Conservation (phyloP, 371 early-diverging fungal genomes). For the Mucor saturninus region DNA sequence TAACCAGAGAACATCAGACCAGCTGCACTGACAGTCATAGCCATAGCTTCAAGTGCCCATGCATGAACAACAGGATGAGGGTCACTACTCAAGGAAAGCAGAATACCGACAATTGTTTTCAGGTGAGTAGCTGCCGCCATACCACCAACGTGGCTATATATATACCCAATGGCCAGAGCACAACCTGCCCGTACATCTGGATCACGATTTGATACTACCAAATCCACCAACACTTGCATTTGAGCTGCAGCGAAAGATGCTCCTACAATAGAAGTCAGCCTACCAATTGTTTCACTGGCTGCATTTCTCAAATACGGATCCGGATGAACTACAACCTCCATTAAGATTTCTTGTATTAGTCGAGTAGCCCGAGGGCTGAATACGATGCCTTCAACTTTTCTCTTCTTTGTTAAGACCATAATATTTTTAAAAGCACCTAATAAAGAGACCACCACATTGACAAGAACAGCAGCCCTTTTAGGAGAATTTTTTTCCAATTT, state of each 20-base stretch:
- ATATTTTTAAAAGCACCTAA: conserved; percentile 71
- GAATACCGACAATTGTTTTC: conserved; percentile 86
- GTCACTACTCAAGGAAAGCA: conserved; percentile 89
- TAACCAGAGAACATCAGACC: conserved; percentile 91
- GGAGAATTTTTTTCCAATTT: conserved; percentile 75
- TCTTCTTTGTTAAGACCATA: conserved; percentile 44
- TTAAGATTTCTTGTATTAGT: conserved; percentile 58
- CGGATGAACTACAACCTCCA: conserved; percentile 74
- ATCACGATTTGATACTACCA: conserved; percentile 90
- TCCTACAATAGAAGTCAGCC: conserved; percentile 77
- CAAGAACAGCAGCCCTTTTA: conserved; percentile 75
- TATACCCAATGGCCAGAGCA: conserved; percentile 88
- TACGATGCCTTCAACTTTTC: conserved; percentile 40
- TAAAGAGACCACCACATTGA: conserved; percentile 79
- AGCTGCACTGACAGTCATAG: conserved; percentile 86
- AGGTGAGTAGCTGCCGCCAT: conserved; percentile 88
- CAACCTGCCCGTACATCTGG: conserved; percentile 93
- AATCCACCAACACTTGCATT: conserved; percentile 82
- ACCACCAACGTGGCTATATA: conserved; percentile 89
- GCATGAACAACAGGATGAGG: conserved; percentile 93
- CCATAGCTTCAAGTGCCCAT: conserved; percentile 90
- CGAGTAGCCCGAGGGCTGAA: conserved; percentile 55
- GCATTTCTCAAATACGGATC: conserved; percentile 77
- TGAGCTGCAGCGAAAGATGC: conserved; percentile 78
- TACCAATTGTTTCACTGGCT: conserved; percentile 85